phyloP scores from a whole-genome alignment of 164 flowering plant genomes.

The Nelumbo lutea region DNA sequence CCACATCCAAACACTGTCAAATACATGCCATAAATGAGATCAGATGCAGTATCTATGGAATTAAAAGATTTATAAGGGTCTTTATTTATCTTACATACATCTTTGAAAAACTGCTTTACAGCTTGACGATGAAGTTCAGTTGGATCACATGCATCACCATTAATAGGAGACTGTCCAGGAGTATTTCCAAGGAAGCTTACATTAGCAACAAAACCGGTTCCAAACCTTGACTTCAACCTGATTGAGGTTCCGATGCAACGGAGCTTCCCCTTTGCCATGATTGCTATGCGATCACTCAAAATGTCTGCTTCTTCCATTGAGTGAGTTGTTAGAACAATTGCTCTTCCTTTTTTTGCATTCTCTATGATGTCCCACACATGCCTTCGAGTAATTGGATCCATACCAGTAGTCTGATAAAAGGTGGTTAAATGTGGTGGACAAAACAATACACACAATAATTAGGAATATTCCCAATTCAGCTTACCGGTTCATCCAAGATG shows the following conservation, averaged over 20 bases:
- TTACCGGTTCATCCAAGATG: constrained; percentile 73
- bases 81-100: constrained; percentile 37
- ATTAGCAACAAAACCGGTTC: constrained; percentile 77
- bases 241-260: constrained; percentile 97
- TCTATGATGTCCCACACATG: constrained; percentile 99
- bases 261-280: constrained; percentile 96
- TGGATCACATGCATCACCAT: constrained; percentile 17
- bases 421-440: not conserved
- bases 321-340: constrained; percentile 86
- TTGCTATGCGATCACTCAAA: constrained; percentile 87
- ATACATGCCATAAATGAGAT: constrained; percentile 21
- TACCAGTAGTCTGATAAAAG: constrained; percentile 86
- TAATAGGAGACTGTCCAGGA: constrained; percentile 27
- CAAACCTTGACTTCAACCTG: constrained; percentile 86
- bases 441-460: not conserved
- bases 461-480: constrained; percentile 1
- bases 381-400: constrained; percentile 96
- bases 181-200: constrained; percentile 53
- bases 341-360: constrained; percentile 81
- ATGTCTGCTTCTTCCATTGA: constrained; percentile 99
- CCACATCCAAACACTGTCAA: constrained; percentile 62
- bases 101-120: constrained; percentile 74
- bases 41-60: constrained; percentile 8
- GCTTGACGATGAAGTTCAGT: constrained; percentile 35
- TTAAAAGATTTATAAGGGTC: not conserved